A percentile compares a stretch with the other conserved stretches of the same genome.
Conservation (phyloP, 2,329 filamentous ascomycete genomes). For the Amauroascus verrucosus region DNA sequence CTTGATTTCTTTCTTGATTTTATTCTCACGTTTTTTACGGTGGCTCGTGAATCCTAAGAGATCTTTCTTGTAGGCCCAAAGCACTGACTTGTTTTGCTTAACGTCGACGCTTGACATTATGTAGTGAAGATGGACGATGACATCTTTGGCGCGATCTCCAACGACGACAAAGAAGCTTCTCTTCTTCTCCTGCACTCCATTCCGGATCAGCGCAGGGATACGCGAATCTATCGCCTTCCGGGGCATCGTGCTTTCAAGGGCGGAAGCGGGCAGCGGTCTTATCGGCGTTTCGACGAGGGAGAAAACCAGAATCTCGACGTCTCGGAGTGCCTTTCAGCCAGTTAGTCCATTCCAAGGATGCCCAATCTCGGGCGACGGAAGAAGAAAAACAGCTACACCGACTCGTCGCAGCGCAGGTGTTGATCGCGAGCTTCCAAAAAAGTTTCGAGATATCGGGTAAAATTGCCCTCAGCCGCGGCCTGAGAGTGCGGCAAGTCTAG, state of each 20-base stretch:
- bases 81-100: constrained; percentile 88
- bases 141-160: constrained; percentile 87
- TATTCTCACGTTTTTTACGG: constrained; percentile 93
- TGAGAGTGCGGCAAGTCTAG: neutral
- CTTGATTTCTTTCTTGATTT: constrained; percentile 98
- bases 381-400: neutral
- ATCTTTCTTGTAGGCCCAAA: constrained; percentile 99
- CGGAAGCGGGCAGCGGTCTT: neutral
- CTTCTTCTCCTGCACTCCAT: constrained; percentile 90
- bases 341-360: neutral
- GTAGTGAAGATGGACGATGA: constrained; percentile 88
- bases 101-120: constrained; percentile 85
- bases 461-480: neutral
- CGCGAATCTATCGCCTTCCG: constrained; percentile 64
- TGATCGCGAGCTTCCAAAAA: too few species aligned
- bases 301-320: neutral
- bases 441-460: constrained; percentile 4
- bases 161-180: constrained; percentile 96
- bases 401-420: too few species aligned
- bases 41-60: constrained; percentile 90
- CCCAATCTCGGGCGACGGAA: neutral
- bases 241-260: constrained; percentile 26
- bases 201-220: constrained; percentile 81
- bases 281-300: neutral
- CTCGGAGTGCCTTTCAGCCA: neutral